Base-by-base conservation (phyloP, 1,139 yeast species). In the Candida sp. region DNA sequence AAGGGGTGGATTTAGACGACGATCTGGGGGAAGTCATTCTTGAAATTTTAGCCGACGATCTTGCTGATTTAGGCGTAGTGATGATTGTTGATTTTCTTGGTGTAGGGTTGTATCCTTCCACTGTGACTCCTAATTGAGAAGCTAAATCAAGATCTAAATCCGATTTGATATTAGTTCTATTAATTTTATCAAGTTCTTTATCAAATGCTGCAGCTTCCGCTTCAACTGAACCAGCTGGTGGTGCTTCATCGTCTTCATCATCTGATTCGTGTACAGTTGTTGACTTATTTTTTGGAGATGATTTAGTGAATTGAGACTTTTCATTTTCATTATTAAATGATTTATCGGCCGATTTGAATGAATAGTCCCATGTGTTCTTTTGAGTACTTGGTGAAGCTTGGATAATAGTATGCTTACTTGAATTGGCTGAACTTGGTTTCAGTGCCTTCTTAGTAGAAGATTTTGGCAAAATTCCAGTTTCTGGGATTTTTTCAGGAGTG, bases 161-260 rank as follows among this genome's bases (percentile, higher is more conserved):
- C 4, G 34, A 30, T 8, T 33, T 43, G 39, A 19, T 38, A 23
- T n/a, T 33, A n/a, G 36, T 48, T 23, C 38, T 39, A 41, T 53
- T 56, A 21, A 61, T 58, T 35, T 49, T 48, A 6, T 49, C 47
- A 38, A 58, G 51, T 27, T 47, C 50, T 23, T 51, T 43, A 45
- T 63, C 65, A 43, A 62, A 66, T 46, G 57, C 53, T 7, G 45
- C 46, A 5, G 52, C 51, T 42, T 66, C 70, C 22, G 64, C 67
- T 30, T 56, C 51, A 15, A 57, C 40, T 1, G 62, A 49, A 23
- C 46, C 40, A 33, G 53, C 52, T 0, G 53, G 41, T 22, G 44
- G 29, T 38, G 33, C 21, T 50, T 27, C 53, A 8, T 49, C 54
- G 1, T 44, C 34, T 12, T 32, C 34, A 7, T 32, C 50, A 8